Evolutionary conservation across 106 monocot species (phyloP).

Genomic region (Narthecium ossifragum): DNA sequence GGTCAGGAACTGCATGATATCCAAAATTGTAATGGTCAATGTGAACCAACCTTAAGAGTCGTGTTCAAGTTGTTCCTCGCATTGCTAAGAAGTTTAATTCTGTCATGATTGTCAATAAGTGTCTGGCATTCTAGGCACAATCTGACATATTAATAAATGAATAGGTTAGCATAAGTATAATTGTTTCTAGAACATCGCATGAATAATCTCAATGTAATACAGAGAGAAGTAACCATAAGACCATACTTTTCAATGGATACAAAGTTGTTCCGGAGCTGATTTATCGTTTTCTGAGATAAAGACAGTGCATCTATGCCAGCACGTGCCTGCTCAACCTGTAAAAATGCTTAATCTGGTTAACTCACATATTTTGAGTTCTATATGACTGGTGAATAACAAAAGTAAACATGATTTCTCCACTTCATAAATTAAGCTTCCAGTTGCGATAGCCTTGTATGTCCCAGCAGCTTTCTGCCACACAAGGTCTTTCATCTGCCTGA

Average conservation of each 20-base stretch:
- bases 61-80: conserved; percentile 97
- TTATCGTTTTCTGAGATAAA: conserved; percentile 79
- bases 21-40: too few species aligned
- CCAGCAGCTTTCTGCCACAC: too few species aligned
- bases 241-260: conserved; percentile 80
- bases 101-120: conserved; percentile 94
- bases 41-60: conserved; percentile 70
- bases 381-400: too few species aligned
- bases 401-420: too few species aligned
- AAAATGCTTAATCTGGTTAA: background rate
- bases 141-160: conserved; percentile 50
- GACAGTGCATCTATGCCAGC: conserved; percentile 86
- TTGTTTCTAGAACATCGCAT: too few species aligned
- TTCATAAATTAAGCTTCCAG: too few species aligned
- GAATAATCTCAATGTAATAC: background rate
- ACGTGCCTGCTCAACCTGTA: conserved; percentile 92
- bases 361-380: too few species aligned
- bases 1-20: too few species aligned
- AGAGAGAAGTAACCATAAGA: background rate
- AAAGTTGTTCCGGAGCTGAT: conserved; percentile 82
- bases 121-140: conserved; percentile 97
- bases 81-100: conserved; percentile 98
- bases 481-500: too few species aligned
- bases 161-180: too few species aligned
- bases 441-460: too few species aligned